phyloP scores from a whole-genome alignment of 1,284 basidiomycete genomes.

The Fomitopsis palustris region DNA sequence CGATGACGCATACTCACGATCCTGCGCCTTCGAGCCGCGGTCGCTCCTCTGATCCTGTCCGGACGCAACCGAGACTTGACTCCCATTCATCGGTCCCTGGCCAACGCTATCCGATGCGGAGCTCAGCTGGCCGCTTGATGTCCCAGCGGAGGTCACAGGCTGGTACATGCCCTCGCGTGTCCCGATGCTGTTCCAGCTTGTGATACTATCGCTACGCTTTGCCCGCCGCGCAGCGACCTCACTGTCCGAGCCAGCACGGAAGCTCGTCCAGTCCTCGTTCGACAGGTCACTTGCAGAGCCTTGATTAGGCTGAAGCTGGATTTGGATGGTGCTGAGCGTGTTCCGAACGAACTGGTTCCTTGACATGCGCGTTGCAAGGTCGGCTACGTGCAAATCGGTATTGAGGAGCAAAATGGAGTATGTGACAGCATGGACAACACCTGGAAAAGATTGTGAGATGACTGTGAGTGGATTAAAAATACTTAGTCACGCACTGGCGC shows the following conservation, averaged over 20 bases:
- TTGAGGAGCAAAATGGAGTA: conserved; percentile 95
- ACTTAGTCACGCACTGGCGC: conserved; percentile 57
- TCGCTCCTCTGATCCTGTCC: conserved; percentile 13
- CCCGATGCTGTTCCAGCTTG: conserved; percentile 78
- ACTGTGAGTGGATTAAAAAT: neutral
- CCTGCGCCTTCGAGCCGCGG: conserved; percentile 3
- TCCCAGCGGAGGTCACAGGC: conserved; percentile 17
- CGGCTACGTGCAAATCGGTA: conserved; percentile 96
- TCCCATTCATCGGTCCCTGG: conserved; percentile 36
- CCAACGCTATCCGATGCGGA: conserved; percentile 19
- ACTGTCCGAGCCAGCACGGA: conserved; percentile 48
- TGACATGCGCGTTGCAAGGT: conserved; percentile 88
- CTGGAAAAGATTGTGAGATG: conserved; percentile 33
- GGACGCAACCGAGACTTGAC: conserved; percentile 38
- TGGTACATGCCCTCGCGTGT: conserved; percentile 33
- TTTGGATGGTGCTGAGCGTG: conserved; percentile 82
- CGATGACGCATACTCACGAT: conserved; percentile 9
- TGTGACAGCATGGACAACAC: conserved; percentile 88
- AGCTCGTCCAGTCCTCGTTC: conserved; percentile 61
- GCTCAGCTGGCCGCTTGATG: conserved; percentile 27
- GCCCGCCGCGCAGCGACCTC: conserved; percentile 43
- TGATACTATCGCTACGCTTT: conserved; percentile 76
- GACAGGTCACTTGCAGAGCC: conserved; percentile 61
- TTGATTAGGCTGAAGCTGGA: conserved; percentile 57
- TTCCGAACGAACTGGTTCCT: conserved; percentile 92